A percentile compares a stretch with the other conserved stretches of the same genome.
Evolutionary conservation across 2,329 filamentous ascomycete species (phyloP).

Genomic region (Xylaria polymorpha): DNA sequence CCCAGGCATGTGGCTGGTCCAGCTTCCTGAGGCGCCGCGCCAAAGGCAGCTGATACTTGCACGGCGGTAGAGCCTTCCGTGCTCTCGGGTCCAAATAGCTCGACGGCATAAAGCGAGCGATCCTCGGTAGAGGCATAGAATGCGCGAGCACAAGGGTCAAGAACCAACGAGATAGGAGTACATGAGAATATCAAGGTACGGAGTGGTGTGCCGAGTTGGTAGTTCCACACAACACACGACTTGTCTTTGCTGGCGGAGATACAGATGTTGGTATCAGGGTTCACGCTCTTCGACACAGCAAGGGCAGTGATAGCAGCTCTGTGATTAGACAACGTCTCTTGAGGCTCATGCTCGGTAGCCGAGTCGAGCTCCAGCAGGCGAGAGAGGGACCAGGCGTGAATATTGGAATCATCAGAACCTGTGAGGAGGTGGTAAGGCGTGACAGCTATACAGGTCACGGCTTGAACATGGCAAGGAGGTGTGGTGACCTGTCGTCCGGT

Average conservation of each 20-base stretch:
- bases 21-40: conserved; percentile 70
- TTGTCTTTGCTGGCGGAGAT: conserved; percentile 87
- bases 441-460: conserved; percentile 79
- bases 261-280: conserved; percentile 79
- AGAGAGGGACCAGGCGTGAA: conserved; percentile 90
- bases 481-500: conserved; percentile 83
- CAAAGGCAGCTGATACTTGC: conserved; percentile 65
- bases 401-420: conserved; percentile 85
- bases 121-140: conserved; percentile 85
- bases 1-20: conserved; percentile 76
- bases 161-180: conserved; percentile 75
- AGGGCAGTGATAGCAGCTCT: conserved; percentile 77
- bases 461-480: conserved; percentile 80
- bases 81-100: conserved; percentile 70
- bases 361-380: conserved; percentile 73
- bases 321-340: conserved; percentile 82
- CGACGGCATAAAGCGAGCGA: conserved; percentile 81
- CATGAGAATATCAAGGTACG: conserved; percentile 84
- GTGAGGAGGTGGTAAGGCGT: conserved; percentile 80
- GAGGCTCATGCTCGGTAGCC: conserved; percentile 72
- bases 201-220: conserved; percentile 78
- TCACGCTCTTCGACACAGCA: conserved; percentile 72
- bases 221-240: conserved; percentile 94
- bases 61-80: conserved; percentile 67
- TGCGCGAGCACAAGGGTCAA: conserved; percentile 87